Base-by-base conservation (phyloP, 352 stramenopile species). In the Globisporangium apiculatum region DNA sequence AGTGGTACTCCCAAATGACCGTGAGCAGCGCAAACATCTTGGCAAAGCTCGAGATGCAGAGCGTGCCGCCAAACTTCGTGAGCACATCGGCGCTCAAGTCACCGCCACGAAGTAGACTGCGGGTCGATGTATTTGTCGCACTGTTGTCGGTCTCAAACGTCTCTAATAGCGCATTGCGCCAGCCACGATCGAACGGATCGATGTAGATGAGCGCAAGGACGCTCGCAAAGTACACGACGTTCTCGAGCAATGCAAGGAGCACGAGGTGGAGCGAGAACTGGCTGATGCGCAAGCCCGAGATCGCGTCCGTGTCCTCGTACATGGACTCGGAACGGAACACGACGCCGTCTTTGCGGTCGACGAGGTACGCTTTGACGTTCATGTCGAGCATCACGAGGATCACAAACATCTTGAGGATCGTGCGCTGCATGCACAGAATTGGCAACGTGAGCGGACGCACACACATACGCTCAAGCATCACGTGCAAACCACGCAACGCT, bases 1-100 rank as follows among this genome's bases (percentile, higher is more conserved):
- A 91, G 61, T 93, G 71, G 66, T 87, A 91, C 64, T 93, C 83
- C 83, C 83, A 93, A 54, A 93, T 93, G 38, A 93, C 80, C 2
- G 79, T 93, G 35, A 93, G 66, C 53, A 90, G 71, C 55, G 80
- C 83, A 69, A 93, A 91, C 37, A 91, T 73, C 60, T 93, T 93
- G 43, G 80, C 83, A 60, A 93, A 93, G 66, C 79, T 90, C 15
- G 78, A 87, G 60, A 93, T 80, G 62, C 81, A 88, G 65, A 90
- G 78, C 50, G 81, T 78, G 48, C 76, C 82, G 48, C 54, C 66
- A 55, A 81, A 89, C 48, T 62, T 76, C 18, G 65, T 58, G 49
- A 73, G 62, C n/a, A 64, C 42, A 3, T 59, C 65, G 47, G 56
- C 53, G n/a, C 55, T 54, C 51, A 64, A 24, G 46, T n/a, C 24